Conservation (phyloP, 2,329 filamentous ascomycete genomes). For the Calonectria crousiana region DNA sequence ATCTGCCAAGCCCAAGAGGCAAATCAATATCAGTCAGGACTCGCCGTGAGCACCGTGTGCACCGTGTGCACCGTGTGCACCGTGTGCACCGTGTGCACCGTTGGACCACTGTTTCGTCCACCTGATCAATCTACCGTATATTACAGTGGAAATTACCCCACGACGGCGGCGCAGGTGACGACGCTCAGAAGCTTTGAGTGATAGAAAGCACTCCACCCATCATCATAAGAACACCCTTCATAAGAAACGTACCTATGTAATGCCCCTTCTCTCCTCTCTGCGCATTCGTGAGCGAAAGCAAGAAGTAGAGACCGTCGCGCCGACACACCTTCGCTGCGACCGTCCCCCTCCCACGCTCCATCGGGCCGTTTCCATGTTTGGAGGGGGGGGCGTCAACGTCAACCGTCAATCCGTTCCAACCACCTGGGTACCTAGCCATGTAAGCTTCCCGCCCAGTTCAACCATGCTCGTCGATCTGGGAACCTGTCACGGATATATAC, state of each 20-base stretch:
- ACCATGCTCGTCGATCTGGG: background rate
- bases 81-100: background rate
- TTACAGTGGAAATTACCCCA: constrained; percentile 5
- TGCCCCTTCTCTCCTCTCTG: background rate
- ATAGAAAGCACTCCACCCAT: constrained; percentile 1
- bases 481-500: constrained; percentile 9
- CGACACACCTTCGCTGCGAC: constrained; percentile 1
- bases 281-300: background rate
- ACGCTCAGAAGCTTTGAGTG: background rate
- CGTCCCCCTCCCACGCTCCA: constrained; percentile 13
- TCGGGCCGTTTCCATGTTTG: constrained; percentile 23
- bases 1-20: background rate
- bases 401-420: constrained; percentile 16
- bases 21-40: background rate
- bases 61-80: background rate
- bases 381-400: background rate
- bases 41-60: background rate
- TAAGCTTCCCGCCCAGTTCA: constrained; percentile 9
- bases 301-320: background rate
- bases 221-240: background rate
- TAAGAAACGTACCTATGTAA: background rate
- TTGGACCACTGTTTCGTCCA: background rate
- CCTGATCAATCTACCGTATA: constrained; percentile 1
- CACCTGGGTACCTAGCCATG: constrained; percentile 1
- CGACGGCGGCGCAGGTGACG: background rate